Evolutionary conservation across 352 stramenopile genomes (phyloP).

Genomic region (Blastocystis sp.): DNA sequence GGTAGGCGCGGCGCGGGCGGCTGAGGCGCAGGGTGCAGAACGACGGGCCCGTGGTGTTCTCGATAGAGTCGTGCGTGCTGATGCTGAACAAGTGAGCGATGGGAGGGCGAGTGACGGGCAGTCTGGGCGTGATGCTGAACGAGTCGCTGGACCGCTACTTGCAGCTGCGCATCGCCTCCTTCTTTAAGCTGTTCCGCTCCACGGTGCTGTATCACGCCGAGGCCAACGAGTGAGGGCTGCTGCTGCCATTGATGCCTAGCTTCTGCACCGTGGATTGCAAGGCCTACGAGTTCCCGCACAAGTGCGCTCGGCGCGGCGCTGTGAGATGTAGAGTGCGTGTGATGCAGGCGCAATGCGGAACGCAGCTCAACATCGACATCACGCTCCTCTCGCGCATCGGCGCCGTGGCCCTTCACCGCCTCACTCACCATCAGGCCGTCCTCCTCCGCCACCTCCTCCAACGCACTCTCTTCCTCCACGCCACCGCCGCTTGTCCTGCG

Average conservation of each 20-base stretch:
- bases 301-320: neutral
- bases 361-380: conserved; percentile 9
- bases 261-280: neutral
- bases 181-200: neutral
- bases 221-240: neutral
- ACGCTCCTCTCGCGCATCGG: neutral
- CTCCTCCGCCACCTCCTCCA: conserved; percentile 8
- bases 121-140: neutral
- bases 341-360: neutral
- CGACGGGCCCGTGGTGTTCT: neutral
- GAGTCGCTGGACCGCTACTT: conserved; percentile 13
- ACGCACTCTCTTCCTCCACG: neutral
- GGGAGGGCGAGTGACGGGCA: neutral
- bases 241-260: neutral
- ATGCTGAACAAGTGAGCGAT: conserved; percentile 14
- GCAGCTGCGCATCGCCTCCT: neutral
- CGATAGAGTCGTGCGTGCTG: conserved; percentile 3
- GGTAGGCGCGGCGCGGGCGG: neutral
- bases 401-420: neutral
- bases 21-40: neutral
- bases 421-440: neutral
- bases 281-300: neutral
- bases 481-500: neutral
- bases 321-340: neutral
- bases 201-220: neutral